Evolutionary conservation across 345 rosid species (phyloP).

Genomic region (Turnera subulata): DNA sequence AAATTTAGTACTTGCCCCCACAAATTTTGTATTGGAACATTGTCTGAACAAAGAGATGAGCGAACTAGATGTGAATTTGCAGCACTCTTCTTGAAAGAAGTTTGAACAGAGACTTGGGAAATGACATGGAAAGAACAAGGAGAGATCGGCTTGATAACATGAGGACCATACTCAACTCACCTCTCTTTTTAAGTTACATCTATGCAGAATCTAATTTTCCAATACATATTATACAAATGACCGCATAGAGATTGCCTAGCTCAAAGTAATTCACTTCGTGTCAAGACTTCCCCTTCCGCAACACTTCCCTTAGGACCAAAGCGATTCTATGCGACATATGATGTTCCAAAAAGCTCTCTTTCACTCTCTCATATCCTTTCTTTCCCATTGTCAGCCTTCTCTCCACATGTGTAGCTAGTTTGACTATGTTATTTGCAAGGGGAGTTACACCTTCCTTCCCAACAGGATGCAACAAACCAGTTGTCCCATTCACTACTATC

Average conservation of each 20-base stretch:
- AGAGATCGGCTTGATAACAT: no score
- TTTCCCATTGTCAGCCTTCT: conserved; percentile 53
- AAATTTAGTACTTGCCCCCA: no score
- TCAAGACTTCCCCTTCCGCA: conserved; percentile 21
- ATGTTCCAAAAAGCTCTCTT: conserved; percentile 38
- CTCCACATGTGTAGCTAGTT: conserved; percentile 44
- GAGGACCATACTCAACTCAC: no score
- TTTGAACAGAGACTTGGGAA: no score
- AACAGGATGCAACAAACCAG: conserved; percentile 43
- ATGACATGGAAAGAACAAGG: no score
- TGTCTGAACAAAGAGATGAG: no score
- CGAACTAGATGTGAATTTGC: no score
- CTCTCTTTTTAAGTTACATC: no score
- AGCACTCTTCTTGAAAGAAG: no score
- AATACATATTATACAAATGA: conserved; percentile 4
- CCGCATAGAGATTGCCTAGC: not conserved
- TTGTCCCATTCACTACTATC: conserved; percentile 47
- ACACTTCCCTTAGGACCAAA: conserved; percentile 35
- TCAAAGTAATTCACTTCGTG: not conserved
- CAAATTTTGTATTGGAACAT: no score
- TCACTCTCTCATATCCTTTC: conserved; percentile 45
- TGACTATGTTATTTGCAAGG: conserved; percentile 41
- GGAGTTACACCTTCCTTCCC: conserved; percentile 42
- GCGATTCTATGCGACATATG: conserved; percentile 48
- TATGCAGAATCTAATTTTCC: not conserved